Percentiles rank a stretch among this genome's conserved stretches.
Conservation (phyloP, 352 stramenopile genomes). For the Phytophthora tentaculata region DNA sequence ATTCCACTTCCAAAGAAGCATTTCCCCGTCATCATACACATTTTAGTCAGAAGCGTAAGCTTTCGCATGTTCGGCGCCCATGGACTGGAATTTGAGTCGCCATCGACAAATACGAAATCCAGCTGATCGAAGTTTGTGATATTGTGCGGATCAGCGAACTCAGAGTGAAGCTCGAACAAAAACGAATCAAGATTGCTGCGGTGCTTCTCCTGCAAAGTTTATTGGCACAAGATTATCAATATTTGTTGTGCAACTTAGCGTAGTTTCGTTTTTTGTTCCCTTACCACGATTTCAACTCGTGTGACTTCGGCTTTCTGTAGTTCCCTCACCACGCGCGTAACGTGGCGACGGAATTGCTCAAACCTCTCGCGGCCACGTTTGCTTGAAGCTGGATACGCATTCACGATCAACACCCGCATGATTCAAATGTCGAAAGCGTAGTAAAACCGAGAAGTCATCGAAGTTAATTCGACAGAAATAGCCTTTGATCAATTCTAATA, state of each 20-base stretch:
- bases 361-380: constrained; percentile 51
- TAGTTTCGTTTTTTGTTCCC: constrained; percentile 5
- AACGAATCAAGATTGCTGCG: constrained; percentile 74
- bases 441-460: background rate
- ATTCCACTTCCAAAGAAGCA: constrained; percentile 75
- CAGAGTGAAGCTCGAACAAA: constrained; percentile 79
- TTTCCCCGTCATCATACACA: constrained; percentile 91
- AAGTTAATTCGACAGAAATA: constrained; percentile 7
- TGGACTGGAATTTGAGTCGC: constrained; percentile 63
- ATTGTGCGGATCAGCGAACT: constrained; percentile 59
- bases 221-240: constrained; percentile 1
- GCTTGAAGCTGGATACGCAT: constrained; percentile 59
- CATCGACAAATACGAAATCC: constrained; percentile 83
- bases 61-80: constrained; percentile 73
- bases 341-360: constrained; percentile 58
- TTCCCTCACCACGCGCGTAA: constrained; percentile 54
- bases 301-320: constrained; percentile 73
- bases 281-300: constrained; percentile 63
- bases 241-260: background rate
- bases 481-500: background rate
- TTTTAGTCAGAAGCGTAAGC: constrained; percentile 70
- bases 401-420: constrained; percentile 81
- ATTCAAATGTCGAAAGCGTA: constrained; percentile 5
- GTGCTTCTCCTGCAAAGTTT: constrained; percentile 53
- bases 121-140: constrained; percentile 86